Percentiles rank a stretch among this genome's conserved stretches.
These are phyloP conservation scores for Haplographium delicatum DNA, from an alignment of 495 filamentous ascomycete genomes.

Conservation along the genomic window DNA sequence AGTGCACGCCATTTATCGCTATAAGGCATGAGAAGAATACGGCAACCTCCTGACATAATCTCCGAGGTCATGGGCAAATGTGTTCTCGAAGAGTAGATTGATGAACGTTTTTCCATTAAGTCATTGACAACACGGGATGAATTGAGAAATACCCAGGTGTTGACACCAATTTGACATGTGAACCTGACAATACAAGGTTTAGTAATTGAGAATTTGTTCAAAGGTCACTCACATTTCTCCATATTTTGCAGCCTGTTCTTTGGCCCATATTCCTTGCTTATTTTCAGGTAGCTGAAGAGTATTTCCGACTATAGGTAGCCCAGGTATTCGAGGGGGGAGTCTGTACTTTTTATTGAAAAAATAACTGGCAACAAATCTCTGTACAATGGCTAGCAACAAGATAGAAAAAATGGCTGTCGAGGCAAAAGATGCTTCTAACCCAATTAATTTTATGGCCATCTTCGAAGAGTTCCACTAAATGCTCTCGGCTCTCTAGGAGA, in stretches of 20 bases:
- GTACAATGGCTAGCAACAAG: background rate
- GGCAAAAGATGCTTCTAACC: background rate
- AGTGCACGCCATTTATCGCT: constrained; percentile 25
- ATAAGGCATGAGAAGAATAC: constrained; percentile 28
- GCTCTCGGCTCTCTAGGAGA: too few relatives aligned
- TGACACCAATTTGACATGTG: constrained; percentile 8
- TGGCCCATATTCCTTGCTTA: constrained; percentile 6
- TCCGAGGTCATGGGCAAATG: constrained; percentile 25
- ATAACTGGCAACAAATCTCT: constrained; percentile 1
- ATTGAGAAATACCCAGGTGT: constrained; percentile 28
- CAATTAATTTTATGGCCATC: background rate
- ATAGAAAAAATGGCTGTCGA: background rate
- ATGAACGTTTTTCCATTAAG: constrained; percentile 29
- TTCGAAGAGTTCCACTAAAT: background rate
- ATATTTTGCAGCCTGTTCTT: constrained; percentile 11
- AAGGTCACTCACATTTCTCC: constrained; percentile 12
- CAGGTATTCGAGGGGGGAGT: constrained; percentile 9
- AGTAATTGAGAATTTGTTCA: background rate
- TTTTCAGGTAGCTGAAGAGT: constrained; percentile 8
- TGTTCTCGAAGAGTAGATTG: constrained; percentile 26
- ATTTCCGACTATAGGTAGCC: constrained; percentile 16
- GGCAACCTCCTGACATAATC: constrained; percentile 27
- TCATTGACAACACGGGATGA: constrained; percentile 29
- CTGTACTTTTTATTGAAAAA: constrained; percentile 16
- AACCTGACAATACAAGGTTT: constrained; percentile 2